phyloP scores from a whole-genome alignment of 202 grass and related monocot species.

The Musa balbisiana region DNA sequence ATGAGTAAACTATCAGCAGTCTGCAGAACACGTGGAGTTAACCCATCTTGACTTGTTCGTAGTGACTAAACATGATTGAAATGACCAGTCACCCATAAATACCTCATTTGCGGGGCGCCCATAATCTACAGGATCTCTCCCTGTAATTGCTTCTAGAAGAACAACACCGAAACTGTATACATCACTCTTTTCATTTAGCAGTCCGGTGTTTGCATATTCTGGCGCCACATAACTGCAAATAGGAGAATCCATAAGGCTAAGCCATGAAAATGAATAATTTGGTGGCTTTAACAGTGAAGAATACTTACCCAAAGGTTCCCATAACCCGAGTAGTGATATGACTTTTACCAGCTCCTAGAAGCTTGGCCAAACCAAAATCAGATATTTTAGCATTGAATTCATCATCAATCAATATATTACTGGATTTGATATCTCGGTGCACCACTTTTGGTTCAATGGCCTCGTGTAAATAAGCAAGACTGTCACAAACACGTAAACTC shows the following conservation, averaged over 20 bases:
- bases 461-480: constrained; percentile 24
- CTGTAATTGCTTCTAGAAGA: constrained; percentile 21
- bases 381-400: constrained; percentile 27
- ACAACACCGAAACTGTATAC: constrained; percentile 26
- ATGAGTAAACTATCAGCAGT: not conserved
- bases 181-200: constrained; percentile 26
- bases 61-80: not conserved
- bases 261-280: not conserved
- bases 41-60: not conserved
- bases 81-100: not conserved
- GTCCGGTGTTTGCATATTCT: constrained; percentile 24
- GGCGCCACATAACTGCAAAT: constrained; percentile 21
- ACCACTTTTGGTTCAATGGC: constrained; percentile 26
- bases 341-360: constrained; percentile 21
- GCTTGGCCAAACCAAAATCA: constrained; percentile 27
- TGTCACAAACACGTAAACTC: not conserved
- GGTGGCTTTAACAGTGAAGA: not conserved
- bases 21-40: not conserved
- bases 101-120: constrained; percentile 25
- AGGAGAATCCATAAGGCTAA: not conserved
- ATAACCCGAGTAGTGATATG: constrained; percentile 26
- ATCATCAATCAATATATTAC: constrained; percentile 26
- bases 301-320: constrained; percentile 23
- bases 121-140: constrained; percentile 25
- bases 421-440: constrained; percentile 25